Percentiles rank a stretch among this genome's conserved stretches.
These are phyloP conservation scores for Exophiala spinifera DNA, from an alignment of 2,329 filamentous ascomycete genomes.

Conservation along the genomic window DNA sequence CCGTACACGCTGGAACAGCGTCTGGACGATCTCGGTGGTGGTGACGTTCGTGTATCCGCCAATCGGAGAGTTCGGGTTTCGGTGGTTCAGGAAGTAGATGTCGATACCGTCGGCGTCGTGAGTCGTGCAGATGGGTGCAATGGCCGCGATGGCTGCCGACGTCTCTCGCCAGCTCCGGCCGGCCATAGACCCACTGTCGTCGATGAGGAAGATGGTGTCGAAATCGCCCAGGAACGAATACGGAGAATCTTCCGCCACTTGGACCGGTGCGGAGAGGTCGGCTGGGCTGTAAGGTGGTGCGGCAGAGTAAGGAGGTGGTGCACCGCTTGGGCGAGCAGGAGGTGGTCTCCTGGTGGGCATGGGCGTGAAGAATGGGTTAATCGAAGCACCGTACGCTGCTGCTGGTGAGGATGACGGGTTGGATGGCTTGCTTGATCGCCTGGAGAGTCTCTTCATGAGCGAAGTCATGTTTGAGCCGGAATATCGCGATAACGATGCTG, in stretches of 20 bases:
- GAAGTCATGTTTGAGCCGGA: constrained; percentile 10
- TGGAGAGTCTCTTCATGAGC: constrained; percentile 18
- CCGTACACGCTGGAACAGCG: constrained; percentile 66
- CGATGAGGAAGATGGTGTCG: constrained; percentile 86
- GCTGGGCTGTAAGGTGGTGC: constrained; percentile 9
- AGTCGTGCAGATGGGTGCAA: constrained; percentile 76
- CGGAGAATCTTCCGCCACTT: constrained; percentile 54
- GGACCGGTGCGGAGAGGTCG: constrained; percentile 26
- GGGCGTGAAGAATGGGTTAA: constrained; percentile 14
- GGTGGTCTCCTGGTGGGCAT: constrained; percentile 18
- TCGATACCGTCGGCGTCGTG: constrained; percentile 85
- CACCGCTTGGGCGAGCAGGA: constrained; percentile 1
- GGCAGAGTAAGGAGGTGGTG: constrained; percentile 28
- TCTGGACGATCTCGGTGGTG: constrained; percentile 55
- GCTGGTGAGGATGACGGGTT: neutral
- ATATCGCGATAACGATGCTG: constrained; percentile 4
- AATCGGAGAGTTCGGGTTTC: constrained; percentile 39
- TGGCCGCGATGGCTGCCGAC: constrained; percentile 63
- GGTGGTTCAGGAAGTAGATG: constrained; percentile 82
- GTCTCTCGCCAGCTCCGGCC: constrained; percentile 76
- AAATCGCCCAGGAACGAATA: constrained; percentile 76
- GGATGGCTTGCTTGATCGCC: constrained; percentile 7
- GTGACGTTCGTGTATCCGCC: constrained; percentile 65
- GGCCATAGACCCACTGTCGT: constrained; percentile 86
- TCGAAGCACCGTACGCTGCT: neutral